phyloP scores from a whole-genome alignment of 2,329 filamentous ascomycete species.

The Trichoderma polysporum region DNA sequence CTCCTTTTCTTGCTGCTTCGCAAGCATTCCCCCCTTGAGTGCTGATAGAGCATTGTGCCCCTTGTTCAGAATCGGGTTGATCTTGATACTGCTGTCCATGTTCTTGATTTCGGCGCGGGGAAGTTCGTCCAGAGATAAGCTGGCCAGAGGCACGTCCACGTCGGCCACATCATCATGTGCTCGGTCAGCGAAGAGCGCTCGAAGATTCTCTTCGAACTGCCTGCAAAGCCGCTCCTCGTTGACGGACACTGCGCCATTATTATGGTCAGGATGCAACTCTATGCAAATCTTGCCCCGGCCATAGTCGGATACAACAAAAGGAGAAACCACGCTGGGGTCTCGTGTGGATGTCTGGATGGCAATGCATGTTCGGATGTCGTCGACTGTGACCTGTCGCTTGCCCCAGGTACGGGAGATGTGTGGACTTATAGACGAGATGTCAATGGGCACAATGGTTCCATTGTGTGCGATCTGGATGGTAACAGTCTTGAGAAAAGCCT shows the following conservation, averaged over 20 bases:
- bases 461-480: constrained; percentile 70
- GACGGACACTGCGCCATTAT: constrained; percentile 39
- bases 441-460: constrained; percentile 60
- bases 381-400: constrained; percentile 63
- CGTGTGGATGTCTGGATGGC: constrained; percentile 53
- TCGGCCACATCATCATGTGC: constrained; percentile 34
- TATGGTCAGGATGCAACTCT: constrained; percentile 47
- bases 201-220: constrained; percentile 55
- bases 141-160: constrained; percentile 50
- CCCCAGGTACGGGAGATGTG: constrained; percentile 69
- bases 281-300: constrained; percentile 58
- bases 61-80: constrained; percentile 59
- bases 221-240: constrained; percentile 53
- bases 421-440: constrained; percentile 60
- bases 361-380: constrained; percentile 66
- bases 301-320: constrained; percentile 51
- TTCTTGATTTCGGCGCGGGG: constrained; percentile 38
- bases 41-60: constrained; percentile 69
- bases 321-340: constrained; percentile 34
- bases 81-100: constrained; percentile 38
- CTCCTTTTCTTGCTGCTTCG: constrained; percentile 50
- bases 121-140: constrained; percentile 51
- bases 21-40: constrained; percentile 61
- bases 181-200: constrained; percentile 42
- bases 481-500: constrained; percentile 66